phyloP scores from a whole-genome alignment of 2,329 filamentous ascomycete genomes.

The Leptodontidium sp. region DNA sequence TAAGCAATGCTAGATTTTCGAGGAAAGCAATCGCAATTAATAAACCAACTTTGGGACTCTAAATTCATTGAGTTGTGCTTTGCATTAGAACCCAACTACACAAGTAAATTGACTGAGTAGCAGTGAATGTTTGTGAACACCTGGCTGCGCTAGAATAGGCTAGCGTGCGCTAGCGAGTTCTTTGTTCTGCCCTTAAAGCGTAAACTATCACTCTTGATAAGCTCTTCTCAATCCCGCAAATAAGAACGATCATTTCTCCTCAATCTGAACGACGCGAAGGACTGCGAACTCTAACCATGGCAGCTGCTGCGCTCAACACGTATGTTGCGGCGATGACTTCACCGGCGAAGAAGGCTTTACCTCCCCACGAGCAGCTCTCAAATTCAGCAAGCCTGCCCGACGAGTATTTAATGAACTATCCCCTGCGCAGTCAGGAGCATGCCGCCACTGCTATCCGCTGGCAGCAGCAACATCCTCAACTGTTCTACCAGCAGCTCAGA shows the following conservation, averaged over 20 bases:
- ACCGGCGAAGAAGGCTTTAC: constrained; percentile 2
- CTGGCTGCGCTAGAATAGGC: background rate
- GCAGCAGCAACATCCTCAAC: constrained; percentile 2
- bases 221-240: background rate
- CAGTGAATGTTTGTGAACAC: background rate
- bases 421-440: background rate
- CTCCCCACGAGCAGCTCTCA: constrained; percentile 4
- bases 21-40: background rate
- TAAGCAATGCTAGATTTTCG: too few species aligned
- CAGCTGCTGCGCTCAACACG: constrained; percentile 1
- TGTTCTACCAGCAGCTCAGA: constrained; percentile 8
- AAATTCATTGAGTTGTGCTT: background rate
- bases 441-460: constrained; percentile 5
- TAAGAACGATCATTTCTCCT: too few species aligned
- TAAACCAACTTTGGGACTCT: background rate
- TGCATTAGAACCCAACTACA: background rate
- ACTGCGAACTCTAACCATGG: background rate
- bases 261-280: background rate
- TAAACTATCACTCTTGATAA: background rate
- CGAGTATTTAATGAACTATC: background rate
- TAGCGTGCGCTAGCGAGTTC: background rate
- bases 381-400: background rate
- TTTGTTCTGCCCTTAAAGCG: constrained; percentile 14
- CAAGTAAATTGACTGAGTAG: background rate
- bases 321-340: constrained; percentile 13